Base-by-base conservation (phyloP, 345 rosid genomes). In the Toxicodendron radicans region DNA sequence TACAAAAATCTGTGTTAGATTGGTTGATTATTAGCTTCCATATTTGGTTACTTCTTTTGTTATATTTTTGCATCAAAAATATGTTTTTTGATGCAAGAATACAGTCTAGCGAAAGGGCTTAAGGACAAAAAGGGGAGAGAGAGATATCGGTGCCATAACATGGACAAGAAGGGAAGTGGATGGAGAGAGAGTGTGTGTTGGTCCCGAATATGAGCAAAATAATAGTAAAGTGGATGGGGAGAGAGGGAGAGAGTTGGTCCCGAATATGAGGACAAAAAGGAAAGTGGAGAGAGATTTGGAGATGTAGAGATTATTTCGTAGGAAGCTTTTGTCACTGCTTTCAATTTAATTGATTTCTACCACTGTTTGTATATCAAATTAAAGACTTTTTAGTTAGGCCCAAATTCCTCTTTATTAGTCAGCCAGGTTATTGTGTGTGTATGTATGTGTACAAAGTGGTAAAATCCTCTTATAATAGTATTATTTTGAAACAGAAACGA, bases 321-420 rank as follows among this genome's bases (percentile, higher is more conserved):
- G 23, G 63, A 24, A 43, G 65, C 52, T 43, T 71, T 23, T 70
- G 49, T 51, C n/a, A 30, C 56, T 16, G 38, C 41, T 54, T 52
- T 33, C 46, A 45, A 45, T 24, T 12, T 20, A 23, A 43, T 64
- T 45, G 35, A 23, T 45, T 45, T 41, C 27, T 11, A 23, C 8
- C 10, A 9, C 16, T 51, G 53, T 51, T 51, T 16, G 16, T 51
- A 51, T 0, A 14, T 16, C n/a, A 38, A 38, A 7, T 38, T 38
- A 51, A n/a, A 51, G 54, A 38, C 43, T 38, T 38, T 7, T 7
- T 38, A 38, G 43, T 38, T 38, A 38, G 43, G 43, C 9, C 43
- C 43, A 7, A 38, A 38, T 38, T 38, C 43, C 43, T 38, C 43
- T 38, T 5, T 38, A 38, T 38, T 38, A 8, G 43, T 38, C 6